Percentiles rank a stretch among this genome's conserved stretches.
These are phyloP conservation scores for Coemansia sp. DNA, from an alignment of 192 early-diverging fungal species.

Conservation along the genomic window DNA sequence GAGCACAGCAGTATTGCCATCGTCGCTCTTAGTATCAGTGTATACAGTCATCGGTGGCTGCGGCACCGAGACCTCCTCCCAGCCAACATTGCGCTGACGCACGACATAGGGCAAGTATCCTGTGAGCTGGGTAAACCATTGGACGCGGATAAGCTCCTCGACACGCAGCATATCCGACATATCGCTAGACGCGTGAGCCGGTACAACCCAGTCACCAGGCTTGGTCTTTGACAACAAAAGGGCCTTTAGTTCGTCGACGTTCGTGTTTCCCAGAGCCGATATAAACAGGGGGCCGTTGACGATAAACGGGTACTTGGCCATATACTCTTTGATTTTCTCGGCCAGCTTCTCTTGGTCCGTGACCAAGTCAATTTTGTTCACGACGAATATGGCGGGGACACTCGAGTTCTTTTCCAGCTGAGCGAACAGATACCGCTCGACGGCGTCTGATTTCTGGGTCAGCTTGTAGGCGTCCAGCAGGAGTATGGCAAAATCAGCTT, in stretches of 20 bases:
- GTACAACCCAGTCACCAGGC: conserved; percentile 43
- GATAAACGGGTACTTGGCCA: conserved; percentile 18
- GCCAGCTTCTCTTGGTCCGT: conserved; percentile 27
- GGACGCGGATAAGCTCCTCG: conserved; percentile 51
- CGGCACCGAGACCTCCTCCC: conserved; percentile 24
- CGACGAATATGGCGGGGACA: conserved; percentile 32
- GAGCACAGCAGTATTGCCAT: neutral
- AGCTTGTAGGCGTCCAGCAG: conserved; percentile 48
- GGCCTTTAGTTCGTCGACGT: conserved; percentile 37
- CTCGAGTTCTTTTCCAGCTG: conserved; percentile 14
- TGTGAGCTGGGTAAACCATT: conserved; percentile 39
- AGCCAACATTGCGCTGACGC: conserved; percentile 40
- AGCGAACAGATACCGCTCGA: conserved; percentile 35
- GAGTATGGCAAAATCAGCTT: conserved; percentile 30
- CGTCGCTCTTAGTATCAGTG: neutral
- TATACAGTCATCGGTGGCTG: neutral
- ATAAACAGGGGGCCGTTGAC: conserved; percentile 34
- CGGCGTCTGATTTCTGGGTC: conserved; percentile 35
- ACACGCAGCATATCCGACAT: conserved; percentile 48
- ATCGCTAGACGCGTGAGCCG: conserved; percentile 30
- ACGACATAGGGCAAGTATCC: conserved; percentile 46
- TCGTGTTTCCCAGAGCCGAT: conserved; percentile 38
- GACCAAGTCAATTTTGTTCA: conserved; percentile 50
- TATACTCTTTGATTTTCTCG: conserved; percentile 18
- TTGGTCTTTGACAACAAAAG: conserved; percentile 20